Percentiles rank a stretch among this genome's conserved stretches.
Conservation (phyloP, 768 basidiomycete genomes). For the Lactarius deliciosus region DNA sequence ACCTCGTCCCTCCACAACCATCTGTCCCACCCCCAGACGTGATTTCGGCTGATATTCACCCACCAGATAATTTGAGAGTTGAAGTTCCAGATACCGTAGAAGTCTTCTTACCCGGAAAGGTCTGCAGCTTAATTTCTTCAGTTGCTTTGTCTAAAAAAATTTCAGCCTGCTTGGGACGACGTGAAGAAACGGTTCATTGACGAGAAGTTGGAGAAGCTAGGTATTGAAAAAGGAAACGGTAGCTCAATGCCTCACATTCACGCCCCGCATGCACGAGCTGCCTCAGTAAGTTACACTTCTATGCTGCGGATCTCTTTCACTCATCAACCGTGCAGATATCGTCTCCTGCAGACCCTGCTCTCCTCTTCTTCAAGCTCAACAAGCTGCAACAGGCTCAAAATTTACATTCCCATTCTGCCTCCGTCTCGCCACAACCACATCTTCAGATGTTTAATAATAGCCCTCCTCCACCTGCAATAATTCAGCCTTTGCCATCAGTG, state of each 20-base stretch:
- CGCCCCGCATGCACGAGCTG: constrained; percentile 78
- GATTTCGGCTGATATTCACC: constrained; percentile 54
- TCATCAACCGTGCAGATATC: constrained; percentile 58
- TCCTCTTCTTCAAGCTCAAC: constrained; percentile 79
- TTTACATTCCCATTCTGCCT: constrained; percentile 51
- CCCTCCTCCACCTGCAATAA: constrained; percentile 50
- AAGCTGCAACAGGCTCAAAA: constrained; percentile 75
- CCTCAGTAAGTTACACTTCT: constrained; percentile 60
- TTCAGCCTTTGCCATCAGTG: constrained; percentile 33
- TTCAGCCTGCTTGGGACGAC: constrained; percentile 69
- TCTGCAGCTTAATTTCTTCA: constrained; percentile 35
- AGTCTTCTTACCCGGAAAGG: constrained; percentile 83
- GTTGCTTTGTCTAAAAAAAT: constrained; percentile 6
- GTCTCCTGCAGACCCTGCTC: constrained; percentile 83
- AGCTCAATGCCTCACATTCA: constrained; percentile 58
- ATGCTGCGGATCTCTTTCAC: constrained; percentile 10
- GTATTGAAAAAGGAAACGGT: constrained; percentile 64
- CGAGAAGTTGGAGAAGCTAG: constrained; percentile 76
- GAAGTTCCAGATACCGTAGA: constrained; percentile 67
- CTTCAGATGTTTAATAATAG: constrained; percentile 37
- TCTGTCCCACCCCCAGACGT: constrained; percentile 37
- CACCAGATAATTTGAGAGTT: constrained; percentile 60
- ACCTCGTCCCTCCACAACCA: constrained; percentile 37
- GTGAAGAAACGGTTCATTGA: constrained; percentile 73
- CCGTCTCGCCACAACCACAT: constrained; percentile 64